phyloP scores from a whole-genome alignment of 75 land plant genomes.

The Selaginella moellendorffii region DNA sequence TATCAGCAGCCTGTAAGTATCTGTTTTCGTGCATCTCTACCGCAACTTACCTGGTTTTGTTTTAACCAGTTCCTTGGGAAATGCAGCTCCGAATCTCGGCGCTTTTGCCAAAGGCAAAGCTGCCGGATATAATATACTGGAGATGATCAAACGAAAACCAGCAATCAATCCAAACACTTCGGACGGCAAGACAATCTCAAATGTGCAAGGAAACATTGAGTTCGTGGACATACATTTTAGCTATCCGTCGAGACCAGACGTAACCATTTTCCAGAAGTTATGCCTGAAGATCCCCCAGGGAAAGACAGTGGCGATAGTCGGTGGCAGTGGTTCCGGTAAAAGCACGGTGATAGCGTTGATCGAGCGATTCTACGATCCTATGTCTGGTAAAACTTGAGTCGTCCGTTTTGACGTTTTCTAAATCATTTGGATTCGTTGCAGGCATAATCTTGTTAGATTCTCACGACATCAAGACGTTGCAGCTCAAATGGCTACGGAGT shows the following conservation, averaged over 20 bases:
- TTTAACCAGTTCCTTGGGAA: constrained; percentile 55
- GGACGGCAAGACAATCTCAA: constrained; percentile 25
- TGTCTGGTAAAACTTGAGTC: background rate
- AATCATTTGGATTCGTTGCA: background rate
- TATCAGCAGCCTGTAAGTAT: constrained; percentile 21
- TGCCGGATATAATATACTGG: constrained; percentile 67
- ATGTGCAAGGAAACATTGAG: constrained; percentile 47
- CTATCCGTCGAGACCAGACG: constrained; percentile 63
- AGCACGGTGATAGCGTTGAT: constrained; percentile 50
- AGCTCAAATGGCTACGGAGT: background rate
- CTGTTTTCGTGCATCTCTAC: background rate
- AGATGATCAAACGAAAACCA: constrained; percentile 58
- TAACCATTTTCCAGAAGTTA: constrained; percentile 34
- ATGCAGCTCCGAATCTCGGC: constrained; percentile 59
- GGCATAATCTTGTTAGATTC: background rate
- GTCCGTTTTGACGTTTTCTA: background rate
- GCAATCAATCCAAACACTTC: constrained; percentile 29
- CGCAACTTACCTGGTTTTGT: background rate
- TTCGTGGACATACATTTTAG: constrained; percentile 42
- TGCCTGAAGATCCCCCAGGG: constrained; percentile 30
- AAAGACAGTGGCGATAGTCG: constrained; percentile 58
- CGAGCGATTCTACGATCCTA: constrained; percentile 60
- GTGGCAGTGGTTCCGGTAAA: constrained; percentile 71
- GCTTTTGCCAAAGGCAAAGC: constrained; percentile 73
- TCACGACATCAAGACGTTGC: background rate